Evolutionary conservation across 495 filamentous ascomycete species (phyloP).

Genomic region (Penicillium herquei): DNA sequence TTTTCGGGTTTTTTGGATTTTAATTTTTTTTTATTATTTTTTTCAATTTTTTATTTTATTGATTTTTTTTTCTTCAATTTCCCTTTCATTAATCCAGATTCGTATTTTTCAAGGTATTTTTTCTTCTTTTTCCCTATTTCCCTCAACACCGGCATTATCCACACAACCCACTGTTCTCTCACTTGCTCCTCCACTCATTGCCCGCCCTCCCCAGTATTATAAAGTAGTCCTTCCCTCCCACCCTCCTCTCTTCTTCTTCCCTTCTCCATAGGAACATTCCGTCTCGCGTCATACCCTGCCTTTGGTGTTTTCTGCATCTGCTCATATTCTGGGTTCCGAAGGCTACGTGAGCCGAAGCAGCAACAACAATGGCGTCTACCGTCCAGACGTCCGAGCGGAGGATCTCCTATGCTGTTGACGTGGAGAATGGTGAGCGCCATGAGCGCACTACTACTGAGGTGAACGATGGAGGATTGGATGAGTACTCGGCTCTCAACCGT

Average conservation of each 20-base stretch:
- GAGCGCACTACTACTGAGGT: constrained; percentile 19
- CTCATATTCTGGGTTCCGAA: constrained; percentile 43
- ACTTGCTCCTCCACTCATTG: constrained; percentile 13
- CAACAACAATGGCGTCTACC: constrained; percentile 46
- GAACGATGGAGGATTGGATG: constrained; percentile 42
- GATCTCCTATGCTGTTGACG: constrained; percentile 54
- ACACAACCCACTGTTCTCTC: constrained; percentile 29
- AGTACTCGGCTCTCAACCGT: constrained; percentile 57
- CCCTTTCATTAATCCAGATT: no score
- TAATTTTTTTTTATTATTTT: constrained; percentile 15
- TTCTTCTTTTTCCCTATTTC: constrained; percentile 13
- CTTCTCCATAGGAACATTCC: constrained; percentile 41
- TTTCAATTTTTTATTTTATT: constrained; percentile 13
- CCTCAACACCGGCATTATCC: constrained; percentile 23
- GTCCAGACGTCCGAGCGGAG: constrained; percentile 37
- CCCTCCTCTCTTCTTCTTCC: constrained; percentile 23
- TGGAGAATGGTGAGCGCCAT: constrained; percentile 49
- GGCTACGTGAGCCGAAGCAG: constrained; percentile 47
- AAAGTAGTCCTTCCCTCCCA: constrained; percentile 33
- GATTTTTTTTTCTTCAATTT: constrained; percentile 10
- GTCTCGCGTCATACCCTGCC: constrained; percentile 43
- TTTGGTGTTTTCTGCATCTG: constrained; percentile 35
- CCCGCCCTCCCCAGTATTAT: constrained; percentile 29
- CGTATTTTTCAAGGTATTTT: no score
- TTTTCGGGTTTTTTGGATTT: constrained; percentile 10